A percentile compares a stretch with the other conserved stretches of the same genome.
phyloP scores from a whole-genome alignment of 345 rosid species.

The Syzygium aqueum region DNA sequence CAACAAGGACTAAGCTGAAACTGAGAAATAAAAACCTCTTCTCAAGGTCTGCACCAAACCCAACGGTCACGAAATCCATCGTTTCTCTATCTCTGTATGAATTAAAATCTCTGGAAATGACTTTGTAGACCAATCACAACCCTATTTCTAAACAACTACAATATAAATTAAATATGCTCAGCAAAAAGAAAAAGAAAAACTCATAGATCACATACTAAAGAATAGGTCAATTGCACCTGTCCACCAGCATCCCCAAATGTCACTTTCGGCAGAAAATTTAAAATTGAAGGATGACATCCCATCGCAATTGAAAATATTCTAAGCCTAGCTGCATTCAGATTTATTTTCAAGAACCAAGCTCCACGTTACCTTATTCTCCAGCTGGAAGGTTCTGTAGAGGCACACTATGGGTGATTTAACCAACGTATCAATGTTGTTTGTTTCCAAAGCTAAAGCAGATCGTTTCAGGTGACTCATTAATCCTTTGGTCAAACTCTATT shows the following conservation, averaged over 20 bases:
- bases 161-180: background rate
- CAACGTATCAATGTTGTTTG: background rate
- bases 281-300: background rate
- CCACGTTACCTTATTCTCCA: background rate
- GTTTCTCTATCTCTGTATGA: background rate
- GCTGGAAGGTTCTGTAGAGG: background rate
- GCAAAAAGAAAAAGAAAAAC: background rate
- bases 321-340: background rate
- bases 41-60: background rate
- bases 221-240: background rate
- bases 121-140: background rate
- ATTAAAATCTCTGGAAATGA: background rate
- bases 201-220: background rate
- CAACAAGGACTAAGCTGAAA: too few species aligned
- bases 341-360: background rate
- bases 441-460: background rate
- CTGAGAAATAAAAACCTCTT: background rate
- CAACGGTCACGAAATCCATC: background rate
- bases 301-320: background rate
- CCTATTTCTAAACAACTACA: background rate
- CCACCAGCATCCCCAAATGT: background rate
- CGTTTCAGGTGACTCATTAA: background rate
- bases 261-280: background rate
- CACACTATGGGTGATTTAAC: background rate
- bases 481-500: background rate